Conservation (phyloP, 768 basidiomycete genomes). For the Imleria badia region DNA sequence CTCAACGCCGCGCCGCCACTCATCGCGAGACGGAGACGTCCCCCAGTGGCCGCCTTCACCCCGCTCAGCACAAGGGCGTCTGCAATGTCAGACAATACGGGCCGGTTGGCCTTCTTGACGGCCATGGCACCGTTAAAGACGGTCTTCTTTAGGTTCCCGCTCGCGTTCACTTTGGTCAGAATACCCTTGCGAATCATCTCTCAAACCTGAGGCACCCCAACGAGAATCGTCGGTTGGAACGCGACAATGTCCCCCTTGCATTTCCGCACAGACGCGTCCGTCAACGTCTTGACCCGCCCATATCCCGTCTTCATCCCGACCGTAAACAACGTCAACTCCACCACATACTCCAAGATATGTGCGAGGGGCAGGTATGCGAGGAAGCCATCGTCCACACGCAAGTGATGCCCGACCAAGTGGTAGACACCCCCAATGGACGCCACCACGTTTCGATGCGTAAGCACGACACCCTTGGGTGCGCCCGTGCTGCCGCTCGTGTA, state of each 20-base stretch:
- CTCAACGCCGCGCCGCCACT: constrained; percentile 88
- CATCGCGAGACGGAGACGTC: constrained; percentile 74
- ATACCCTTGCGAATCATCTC: constrained; percentile 97
- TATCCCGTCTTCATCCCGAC: constrained; percentile 84
- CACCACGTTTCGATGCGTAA: constrained; percentile 84
- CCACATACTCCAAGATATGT: too few relatives aligned
- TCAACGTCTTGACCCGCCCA: constrained; percentile 93
- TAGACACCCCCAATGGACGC: constrained; percentile 85
- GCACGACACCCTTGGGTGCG: constrained; percentile 89
- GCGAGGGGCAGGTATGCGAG: constrained; percentile 93
- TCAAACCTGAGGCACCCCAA: constrained; percentile 96
- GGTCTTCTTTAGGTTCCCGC: constrained; percentile 64
- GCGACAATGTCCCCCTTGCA: constrained; percentile 84
- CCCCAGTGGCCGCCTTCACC: constrained; percentile 84
- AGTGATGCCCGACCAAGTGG: constrained; percentile 61
- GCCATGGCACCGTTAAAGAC: constrained; percentile 80
- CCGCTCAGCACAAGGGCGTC: constrained; percentile 75
- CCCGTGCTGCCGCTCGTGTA: constrained; percentile 92
- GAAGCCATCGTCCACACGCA: constrained; percentile 38
- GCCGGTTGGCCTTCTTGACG: constrained; percentile 70
- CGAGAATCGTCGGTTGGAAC: constrained; percentile 86
- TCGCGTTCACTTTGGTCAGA: constrained; percentile 69
- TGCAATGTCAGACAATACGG: constrained; percentile 62
- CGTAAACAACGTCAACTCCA: constrained; percentile 73
- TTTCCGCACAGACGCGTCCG: constrained; percentile 88